A percentile compares a stretch with the other conserved stretches of the same genome.
Evolutionary conservation across 371 early-diverging fungal genomes (phyloP).

Genomic region (Dinochytrium kinnereticum): DNA sequence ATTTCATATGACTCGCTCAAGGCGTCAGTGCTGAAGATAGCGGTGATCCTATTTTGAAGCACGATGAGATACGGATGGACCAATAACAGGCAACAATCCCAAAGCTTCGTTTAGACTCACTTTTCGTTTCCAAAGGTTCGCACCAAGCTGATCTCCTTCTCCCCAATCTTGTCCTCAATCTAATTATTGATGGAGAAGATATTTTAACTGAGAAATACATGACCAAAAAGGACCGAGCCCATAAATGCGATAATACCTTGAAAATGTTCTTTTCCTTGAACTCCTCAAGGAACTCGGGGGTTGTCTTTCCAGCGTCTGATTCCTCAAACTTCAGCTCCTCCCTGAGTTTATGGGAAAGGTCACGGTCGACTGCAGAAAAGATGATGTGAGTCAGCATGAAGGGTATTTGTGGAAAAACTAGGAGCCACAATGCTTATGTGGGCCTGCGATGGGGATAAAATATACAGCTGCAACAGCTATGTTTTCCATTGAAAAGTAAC

Average conservation of each 20-base stretch:
- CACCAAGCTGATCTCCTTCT: conserved; percentile 79
- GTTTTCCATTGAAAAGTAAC: too few relatives aligned
- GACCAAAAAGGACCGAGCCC: neutral
- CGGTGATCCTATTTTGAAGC: conserved; percentile 66
- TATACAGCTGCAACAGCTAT: too few relatives aligned
- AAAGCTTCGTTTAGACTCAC: conserved; percentile 65
- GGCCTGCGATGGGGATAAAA: too few relatives aligned
- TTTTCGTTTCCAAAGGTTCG: conserved; percentile 91
- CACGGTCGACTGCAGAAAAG: conserved; percentile 31
- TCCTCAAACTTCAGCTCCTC: conserved; percentile 86
- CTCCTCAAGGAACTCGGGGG: conserved; percentile 75
- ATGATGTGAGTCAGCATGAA: neutral
- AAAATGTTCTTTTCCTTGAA: conserved; percentile 79
- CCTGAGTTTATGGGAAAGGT: conserved; percentile 64
- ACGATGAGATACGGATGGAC: too few relatives aligned
- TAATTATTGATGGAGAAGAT: too few relatives aligned
- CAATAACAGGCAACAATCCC: too few relatives aligned
- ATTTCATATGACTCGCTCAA: conserved; percentile 67
- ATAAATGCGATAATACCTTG: conserved; percentile 59
- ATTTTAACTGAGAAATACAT: neutral
- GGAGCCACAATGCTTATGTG: conserved; percentile 2
- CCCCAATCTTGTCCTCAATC: conserved; percentile 81
- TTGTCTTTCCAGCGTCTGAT: conserved; percentile 59
- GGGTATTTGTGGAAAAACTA: neutral
- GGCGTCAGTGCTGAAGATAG: conserved; percentile 86